Base-by-base conservation (phyloP, 306 rosid genomes). In the Gynostemma pentaphyllum region DNA sequence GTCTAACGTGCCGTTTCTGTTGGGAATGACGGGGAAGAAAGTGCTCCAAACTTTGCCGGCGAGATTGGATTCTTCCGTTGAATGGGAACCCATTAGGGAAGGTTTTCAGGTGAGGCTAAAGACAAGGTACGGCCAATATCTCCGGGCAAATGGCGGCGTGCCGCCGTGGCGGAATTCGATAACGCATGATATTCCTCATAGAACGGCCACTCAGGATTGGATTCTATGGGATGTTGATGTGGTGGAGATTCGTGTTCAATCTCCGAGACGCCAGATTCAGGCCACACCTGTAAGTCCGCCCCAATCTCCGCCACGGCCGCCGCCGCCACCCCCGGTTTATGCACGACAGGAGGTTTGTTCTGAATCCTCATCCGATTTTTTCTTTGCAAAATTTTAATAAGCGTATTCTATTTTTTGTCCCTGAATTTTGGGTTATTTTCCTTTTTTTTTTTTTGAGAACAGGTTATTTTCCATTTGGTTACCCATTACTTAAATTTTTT, bases 141-240 rank as follows among this genome's bases (percentile, higher is more conserved):
- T 91, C 0, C 81, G 98, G 0, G 95, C 88, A 19, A 92, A 92
- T 15, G 88, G 85, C 1, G 96, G 98, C 4, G 27, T 88, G 4
- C 96, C 98, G 0, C 98, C 98, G 1, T 92, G 95, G 92, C 76
- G 98, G 51, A 88, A 92, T 59, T 82, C 92, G 2, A 48, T 92
- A 39, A 92, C 98, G 5, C 98, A 92, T 56, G 98, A 92, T 39
- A 68, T 76, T 1, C 92, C 92, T 11, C 76, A 80, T 12, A 68
- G 95, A 29, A 66, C 82, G 0, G 8, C 88, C 26, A 72, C 72
- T 0, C 82, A 80, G 21, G 91, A 88, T 70, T 91, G 96, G 98
- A n/a, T 91, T 62, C 49, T 85, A 1, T 91, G 98, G 98, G 92
- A 86, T 42, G 78, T 92, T 1, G 98, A 92, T 5, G 70, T 92